Base-by-base conservation (phyloP, 495 filamentous ascomycete species). In the Eremomyces bilateralis region DNA sequence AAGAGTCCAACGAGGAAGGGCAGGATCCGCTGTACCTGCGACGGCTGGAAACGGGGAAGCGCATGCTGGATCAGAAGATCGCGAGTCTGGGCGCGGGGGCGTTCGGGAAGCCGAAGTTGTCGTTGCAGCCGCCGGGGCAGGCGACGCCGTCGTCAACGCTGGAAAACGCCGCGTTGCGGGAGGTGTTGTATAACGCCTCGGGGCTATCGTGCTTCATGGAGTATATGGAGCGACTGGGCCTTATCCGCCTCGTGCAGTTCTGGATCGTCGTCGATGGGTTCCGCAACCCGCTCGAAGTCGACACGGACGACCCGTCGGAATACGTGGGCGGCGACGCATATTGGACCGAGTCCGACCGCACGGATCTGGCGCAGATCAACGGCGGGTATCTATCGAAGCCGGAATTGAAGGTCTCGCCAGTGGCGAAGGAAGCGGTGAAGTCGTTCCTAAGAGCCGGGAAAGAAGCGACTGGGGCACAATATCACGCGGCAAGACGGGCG, bases 201-300 rank as follows among this genome's bases (percentile, higher is more conserved):
- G 84, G 82, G 4, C 60, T 95, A 12, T 94, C 84, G 8, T 99
- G 92, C 49, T 94, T 95, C 51, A 99, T 95, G 90, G 90, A 99
- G 47, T 94, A 82, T 51, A 94, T 95, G 90, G 90, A 99, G 52
- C 76, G 85, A 19, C 74, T 80, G 48, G 60, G 67, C 20, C 63
- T 90, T 4, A 83, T 94, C 72, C 65, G 74, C 11, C 55, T 93
- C 25, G 88, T 99, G 1, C 90, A 99, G 49, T 99, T 93, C 53
- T 99, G 84, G 84, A 75, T 99, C 29, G 85, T 95, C 16, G 90
- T 95, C 12, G 88, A 95, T 58, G 84, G 90, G 1, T 76, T 95
- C 47, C 74, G 90, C n/a, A 91, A 88, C 49, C 90, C 90, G 3
- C 59, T 99, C 3, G 88, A 95, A 51, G 82, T 84, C 44, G 88